Evolutionary conservation across 805 yeast genomes (phyloP), one percentile per base, ranked within the genome.

Genomic region (Myxozyma kluyveri): DNA sequence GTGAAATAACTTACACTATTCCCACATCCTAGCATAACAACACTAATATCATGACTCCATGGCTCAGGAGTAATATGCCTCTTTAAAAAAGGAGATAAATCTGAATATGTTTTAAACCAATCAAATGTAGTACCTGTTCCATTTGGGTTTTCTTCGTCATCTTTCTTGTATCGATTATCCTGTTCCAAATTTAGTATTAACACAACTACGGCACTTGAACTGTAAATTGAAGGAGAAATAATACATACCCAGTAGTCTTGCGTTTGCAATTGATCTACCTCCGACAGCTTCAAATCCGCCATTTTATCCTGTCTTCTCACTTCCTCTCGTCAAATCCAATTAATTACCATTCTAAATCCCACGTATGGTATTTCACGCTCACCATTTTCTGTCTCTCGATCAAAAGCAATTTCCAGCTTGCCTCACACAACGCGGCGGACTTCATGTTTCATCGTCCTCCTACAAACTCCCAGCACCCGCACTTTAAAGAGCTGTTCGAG

Each of bases 1-100:
- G 26, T 21, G 35, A 42, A 32, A 18, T 4, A 17, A 50, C 59
- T 3, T 23, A 50, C 59, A 35, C 63, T 59, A 40, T 62, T 62
- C 7, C 65, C 65, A 50, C 65, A 62, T 9, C 65, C 65, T 6
- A 62, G 57, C 65, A 62, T 62, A 17, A 62, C 35, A 6, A 62
- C 44, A 42, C 41, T 49, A 42, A 47, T 21, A 22, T 37, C 44
- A 4, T 38, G 37, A n/a, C 45, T 41, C 47, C 52, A 51, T 10
- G 54, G 48, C n/a, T n/a, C n/a, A n/a, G n/a, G n/a, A n/a, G 18
- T 23, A 4, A 62, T 50, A 19, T 57, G 49, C 26, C 48, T 41
- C 10, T 47, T 22, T 7, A 62, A 38, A 21, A 53, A 61, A 5
- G 54, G 63, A 19, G 45, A 50, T 7, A 62, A 50, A 40, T 62